Conservation (phyloP, 257 asterid species). For the Salvia rosmarinus region DNA sequence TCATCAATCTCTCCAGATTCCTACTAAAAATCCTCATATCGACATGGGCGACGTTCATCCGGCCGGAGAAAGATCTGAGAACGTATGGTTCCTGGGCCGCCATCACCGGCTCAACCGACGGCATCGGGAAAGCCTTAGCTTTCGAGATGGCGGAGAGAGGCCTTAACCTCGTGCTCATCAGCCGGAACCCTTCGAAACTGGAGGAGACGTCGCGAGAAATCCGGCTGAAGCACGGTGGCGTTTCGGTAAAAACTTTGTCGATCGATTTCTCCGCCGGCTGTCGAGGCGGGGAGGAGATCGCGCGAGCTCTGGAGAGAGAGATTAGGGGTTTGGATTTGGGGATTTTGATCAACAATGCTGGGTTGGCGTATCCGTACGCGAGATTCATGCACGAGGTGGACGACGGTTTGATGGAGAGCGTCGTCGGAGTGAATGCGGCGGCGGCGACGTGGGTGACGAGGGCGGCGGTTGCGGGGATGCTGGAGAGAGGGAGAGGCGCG, state of each 20-base stretch:
- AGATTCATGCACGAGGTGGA: constrained; percentile 39
- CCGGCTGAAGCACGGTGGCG: not conserved
- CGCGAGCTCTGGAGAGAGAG: constrained; percentile 9
- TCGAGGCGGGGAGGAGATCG: constrained; percentile 28
- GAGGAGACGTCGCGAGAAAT: constrained; percentile 25
- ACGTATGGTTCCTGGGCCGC: constrained; percentile 45
- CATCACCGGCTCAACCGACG: constrained; percentile 44
- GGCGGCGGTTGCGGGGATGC: constrained; percentile 35
- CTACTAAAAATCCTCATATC: constrained; percentile 15
- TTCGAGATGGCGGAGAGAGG: constrained; percentile 36
- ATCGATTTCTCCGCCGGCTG: constrained; percentile 18
- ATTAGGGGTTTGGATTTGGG: constrained; percentile 37
- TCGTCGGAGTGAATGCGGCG: constrained; percentile 34
- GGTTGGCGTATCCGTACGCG: constrained; percentile 40
- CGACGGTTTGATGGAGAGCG: constrained; percentile 27
- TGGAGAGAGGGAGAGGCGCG: constrained; percentile 36
- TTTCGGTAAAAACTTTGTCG: not conserved
- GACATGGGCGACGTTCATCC: constrained; percentile 29
- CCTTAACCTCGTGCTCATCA: constrained; percentile 40
- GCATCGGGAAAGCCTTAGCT: constrained; percentile 42
- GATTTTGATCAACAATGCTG: constrained; percentile 38
- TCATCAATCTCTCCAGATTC: constrained; percentile 28
- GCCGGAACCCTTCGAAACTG: constrained; percentile 32
- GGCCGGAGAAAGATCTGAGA: constrained; percentile 35
- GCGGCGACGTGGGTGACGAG: constrained; percentile 35